Conservation (phyloP, 2,329 filamentous ascomycete genomes). For the Ceratocystis diversiconidia region DNA sequence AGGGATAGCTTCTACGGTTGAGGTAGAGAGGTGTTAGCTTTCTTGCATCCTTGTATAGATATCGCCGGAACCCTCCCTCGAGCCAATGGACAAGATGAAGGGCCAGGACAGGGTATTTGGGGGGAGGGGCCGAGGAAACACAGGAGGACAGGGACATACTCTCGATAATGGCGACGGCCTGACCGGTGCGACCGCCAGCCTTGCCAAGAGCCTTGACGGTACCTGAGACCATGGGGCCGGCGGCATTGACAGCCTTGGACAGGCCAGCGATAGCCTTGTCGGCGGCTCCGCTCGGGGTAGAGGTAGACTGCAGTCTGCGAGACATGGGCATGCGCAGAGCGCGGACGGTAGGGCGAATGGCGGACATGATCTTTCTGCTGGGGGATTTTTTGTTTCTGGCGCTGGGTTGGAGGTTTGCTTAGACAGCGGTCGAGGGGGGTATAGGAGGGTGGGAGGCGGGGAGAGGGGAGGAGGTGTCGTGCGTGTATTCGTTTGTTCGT, state of each 20-base stretch:
- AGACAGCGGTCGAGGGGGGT: neutral
- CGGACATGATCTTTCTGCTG: conserved; percentile 22
- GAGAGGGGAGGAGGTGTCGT: neutral
- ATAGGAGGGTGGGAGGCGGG: neutral
- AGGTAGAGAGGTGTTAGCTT: conserved; percentile 12
- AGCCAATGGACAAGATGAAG: neutral
- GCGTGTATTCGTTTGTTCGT: neutral
- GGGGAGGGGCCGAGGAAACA: neutral
- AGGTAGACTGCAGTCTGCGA: conserved; percentile 48
- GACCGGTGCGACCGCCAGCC: conserved; percentile 72
- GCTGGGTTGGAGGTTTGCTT: neutral
- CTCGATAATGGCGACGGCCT: conserved; percentile 65
- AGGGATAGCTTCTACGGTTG: conserved; percentile 59
- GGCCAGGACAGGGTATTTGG: neutral
- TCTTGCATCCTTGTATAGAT: neutral
- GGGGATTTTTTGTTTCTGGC: conserved; percentile 5
- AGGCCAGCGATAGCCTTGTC: conserved; percentile 60
- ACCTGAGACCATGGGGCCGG: conserved; percentile 60
- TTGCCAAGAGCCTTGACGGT: conserved; percentile 60
- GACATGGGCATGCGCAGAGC: conserved; percentile 33
- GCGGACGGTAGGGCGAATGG: conserved; percentile 26
- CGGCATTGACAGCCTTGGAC: conserved; percentile 64
- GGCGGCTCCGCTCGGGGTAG: conserved; percentile 29
- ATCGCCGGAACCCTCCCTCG: too few relatives aligned
- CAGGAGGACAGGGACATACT: conserved; percentile 44